These are phyloP conservation scores for Acer saccharum DNA, from an alignment of 345 rosid species.

Conservation along the genomic window DNA sequence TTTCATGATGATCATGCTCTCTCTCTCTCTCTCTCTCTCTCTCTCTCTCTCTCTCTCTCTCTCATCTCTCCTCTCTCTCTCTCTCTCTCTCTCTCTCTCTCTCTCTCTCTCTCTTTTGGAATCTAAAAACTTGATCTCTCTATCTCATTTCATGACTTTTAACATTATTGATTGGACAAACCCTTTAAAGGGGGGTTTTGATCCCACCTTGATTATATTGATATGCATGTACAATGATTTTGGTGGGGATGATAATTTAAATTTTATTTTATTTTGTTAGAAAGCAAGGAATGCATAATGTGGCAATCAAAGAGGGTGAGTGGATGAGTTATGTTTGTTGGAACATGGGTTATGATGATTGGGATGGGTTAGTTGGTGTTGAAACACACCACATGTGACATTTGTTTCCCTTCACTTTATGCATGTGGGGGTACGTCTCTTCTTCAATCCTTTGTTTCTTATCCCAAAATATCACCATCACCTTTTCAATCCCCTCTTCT, in stretches of 20 bases:
- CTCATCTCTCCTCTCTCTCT: neutral
- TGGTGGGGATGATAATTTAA: conserved; percentile 17
- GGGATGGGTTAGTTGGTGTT: conserved; percentile 22
- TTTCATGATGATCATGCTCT: no score
- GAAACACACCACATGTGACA: conserved; percentile 34
- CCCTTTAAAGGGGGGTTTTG: neutral
- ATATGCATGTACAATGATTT: conserved; percentile 12
- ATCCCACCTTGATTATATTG: conserved; percentile 16
- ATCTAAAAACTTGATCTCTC: neutral
- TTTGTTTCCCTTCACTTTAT: conserved; percentile 20
- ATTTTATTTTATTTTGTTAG: neutral
- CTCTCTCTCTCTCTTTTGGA: neutral
- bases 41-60: neutral
- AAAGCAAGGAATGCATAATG: conserved; percentile 19
- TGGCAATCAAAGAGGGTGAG: conserved; percentile 25
- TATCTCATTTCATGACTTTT: neutral
- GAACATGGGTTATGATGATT: conserved; percentile 27
- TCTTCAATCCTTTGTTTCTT: neutral
- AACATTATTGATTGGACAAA: conserved; percentile 23
- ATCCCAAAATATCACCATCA: conserved; percentile 2
- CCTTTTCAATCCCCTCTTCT: neutral
- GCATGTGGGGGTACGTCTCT: conserved; percentile 21
- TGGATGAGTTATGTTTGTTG: conserved; percentile 21
- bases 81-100: neutral
- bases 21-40: neutral